A percentile compares a stretch with the other conserved stretches of the same genome.
These are phyloP conservation scores for Xylaria multiplex DNA, from an alignment of 2,329 filamentous ascomycete genomes.

Conservation along the genomic window DNA sequence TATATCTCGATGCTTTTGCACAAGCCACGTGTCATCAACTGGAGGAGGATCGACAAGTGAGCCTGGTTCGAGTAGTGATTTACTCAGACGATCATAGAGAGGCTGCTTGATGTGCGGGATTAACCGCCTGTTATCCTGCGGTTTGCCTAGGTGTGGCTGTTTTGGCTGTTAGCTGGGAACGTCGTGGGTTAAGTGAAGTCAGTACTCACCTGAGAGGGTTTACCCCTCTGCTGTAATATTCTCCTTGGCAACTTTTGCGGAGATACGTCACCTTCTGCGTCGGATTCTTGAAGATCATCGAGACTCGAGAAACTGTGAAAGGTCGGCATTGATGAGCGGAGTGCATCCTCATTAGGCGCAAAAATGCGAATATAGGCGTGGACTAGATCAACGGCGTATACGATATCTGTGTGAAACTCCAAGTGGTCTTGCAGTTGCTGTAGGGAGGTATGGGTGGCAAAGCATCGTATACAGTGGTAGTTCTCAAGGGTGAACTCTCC, in stretches of 20 bases:
- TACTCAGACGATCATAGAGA: constrained; percentile 68
- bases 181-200: neutral
- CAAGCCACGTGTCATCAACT: constrained; percentile 63
- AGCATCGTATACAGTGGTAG: constrained; percentile 63
- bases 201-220: constrained; percentile 38
- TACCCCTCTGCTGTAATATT: constrained; percentile 35
- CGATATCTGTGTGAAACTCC: constrained; percentile 58
- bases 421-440: constrained; percentile 61
- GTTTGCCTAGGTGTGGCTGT: constrained; percentile 37
- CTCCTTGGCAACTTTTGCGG: constrained; percentile 41
- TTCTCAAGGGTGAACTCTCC: constrained; percentile 58
- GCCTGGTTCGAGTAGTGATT: constrained; percentile 61
- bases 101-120: constrained; percentile 63
- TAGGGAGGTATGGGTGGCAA: constrained; percentile 58
- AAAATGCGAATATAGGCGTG: constrained; percentile 45
- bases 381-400: constrained; percentile 52
- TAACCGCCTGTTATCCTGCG: constrained; percentile 51
- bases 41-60: constrained; percentile 57
- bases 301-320: constrained; percentile 38
- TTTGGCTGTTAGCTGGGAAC: constrained; percentile 28
- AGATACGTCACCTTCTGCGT: constrained; percentile 41
- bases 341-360: constrained; percentile 43
- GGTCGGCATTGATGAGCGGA: constrained; percentile 39
- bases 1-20: constrained; percentile 68
- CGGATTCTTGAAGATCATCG: constrained; percentile 44